Evolutionary conservation across 1,139 yeast species (phyloP), one percentile per base, ranked within the genome.

Genomic region (Nakaseomyces glabratus): DNA sequence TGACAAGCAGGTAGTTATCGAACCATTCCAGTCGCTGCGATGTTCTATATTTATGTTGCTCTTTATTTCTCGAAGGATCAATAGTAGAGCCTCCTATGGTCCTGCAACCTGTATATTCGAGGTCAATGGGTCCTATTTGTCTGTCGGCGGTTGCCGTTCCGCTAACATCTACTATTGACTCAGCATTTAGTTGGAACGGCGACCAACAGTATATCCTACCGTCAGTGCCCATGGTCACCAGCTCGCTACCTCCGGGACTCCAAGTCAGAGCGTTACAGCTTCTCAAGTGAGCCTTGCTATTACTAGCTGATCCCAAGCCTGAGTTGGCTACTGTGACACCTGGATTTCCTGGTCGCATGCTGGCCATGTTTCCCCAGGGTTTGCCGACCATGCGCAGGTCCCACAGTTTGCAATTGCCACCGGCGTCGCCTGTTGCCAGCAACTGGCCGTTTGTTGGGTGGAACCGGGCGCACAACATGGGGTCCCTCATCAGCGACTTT

Each of bases 371-470:
- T 34, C 18, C 41, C n/a, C n/a, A n/a, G n/a, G n/a, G 35, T 21
- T 38, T 36, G 29, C 46, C 48, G 10, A 44, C 39, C 47, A 41
- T 46, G 25, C 56, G 35, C 19, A 49, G 28, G 35, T 54, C 58
- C 58, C 58, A 69, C n/a, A 70, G 28, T 21, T 69, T 49, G 4
- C 67, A 63, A 1, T 63, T 53, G 0, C 75, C 94, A 48, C 81
- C 88, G 20, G 71, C 66, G 6, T 93, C 90, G 2, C 93, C 94
- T 1, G 85, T 68, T 0, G 85, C 82, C 3, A 84, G 62, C 13
- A 81, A 40, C 46, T 77, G 60, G 21, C 41, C 42, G 11, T 22
- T 22, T 2, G 20, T 19, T 0, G 95, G 94, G 28, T 82, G 81
- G 90, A 93, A 84, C 49, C 76, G 72, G 23, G 80, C 75, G 15